phyloP scores from a whole-genome alignment of 371 early-diverging fungal genomes.

The Rhizopus sp. region DNA sequence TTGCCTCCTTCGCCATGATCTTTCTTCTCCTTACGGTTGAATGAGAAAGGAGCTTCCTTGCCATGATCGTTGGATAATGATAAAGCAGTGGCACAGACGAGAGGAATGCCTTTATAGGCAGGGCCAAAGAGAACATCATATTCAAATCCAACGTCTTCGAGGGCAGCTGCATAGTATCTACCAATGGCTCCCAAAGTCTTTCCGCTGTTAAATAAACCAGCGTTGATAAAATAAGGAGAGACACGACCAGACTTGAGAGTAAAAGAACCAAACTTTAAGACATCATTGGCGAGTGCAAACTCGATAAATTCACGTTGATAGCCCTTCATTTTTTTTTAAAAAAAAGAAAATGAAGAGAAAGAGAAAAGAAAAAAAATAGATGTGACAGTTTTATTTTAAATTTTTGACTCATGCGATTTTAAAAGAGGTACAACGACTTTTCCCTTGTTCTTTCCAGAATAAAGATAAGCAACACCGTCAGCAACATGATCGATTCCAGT shows the following conservation, averaged over 20 bases:
- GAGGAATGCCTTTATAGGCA: slow-evolving; percentile 98
- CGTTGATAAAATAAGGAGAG: slow-evolving; percentile 97
- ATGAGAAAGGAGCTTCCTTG: slow-evolving; percentile 80
- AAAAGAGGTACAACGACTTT: slow-evolving; percentile 50
- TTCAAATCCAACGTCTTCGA: slow-evolving; percentile 65
- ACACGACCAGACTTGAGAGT: slow-evolving; percentile 91
- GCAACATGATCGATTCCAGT: slow-evolving; percentile 44
- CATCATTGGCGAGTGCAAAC: slow-evolving; percentile 81
- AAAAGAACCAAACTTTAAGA: slow-evolving; percentile 90
- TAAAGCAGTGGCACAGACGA: slow-evolving; percentile 83
- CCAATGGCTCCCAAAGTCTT: slow-evolving; percentile 82
- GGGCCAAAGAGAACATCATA: slow-evolving; percentile 96
- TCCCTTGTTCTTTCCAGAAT: slow-evolving; percentile 56
- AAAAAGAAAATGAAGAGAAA: slow-evolving; percentile 14
- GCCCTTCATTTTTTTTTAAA: slow-evolving; percentile 71
- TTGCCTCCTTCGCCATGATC: slow-evolving; percentile 97
- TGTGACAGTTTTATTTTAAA: slow-evolving; percentile 18
- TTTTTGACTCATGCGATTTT: slow-evolving; percentile 20
- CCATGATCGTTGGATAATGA: slow-evolving; percentile 63
- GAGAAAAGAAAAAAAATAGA: slow-evolving; percentile 9
- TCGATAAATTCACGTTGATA: slow-evolving; percentile 95
- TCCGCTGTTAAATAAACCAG: slow-evolving; percentile 94
- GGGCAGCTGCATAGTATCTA: slow-evolving; percentile 87
- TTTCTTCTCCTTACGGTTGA: slow-evolving; percentile 98
- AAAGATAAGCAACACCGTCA: slow-evolving; percentile 48